Base-by-base conservation (phyloP, 73 alveolate genomes). In the Uronychia binucleata region DNA sequence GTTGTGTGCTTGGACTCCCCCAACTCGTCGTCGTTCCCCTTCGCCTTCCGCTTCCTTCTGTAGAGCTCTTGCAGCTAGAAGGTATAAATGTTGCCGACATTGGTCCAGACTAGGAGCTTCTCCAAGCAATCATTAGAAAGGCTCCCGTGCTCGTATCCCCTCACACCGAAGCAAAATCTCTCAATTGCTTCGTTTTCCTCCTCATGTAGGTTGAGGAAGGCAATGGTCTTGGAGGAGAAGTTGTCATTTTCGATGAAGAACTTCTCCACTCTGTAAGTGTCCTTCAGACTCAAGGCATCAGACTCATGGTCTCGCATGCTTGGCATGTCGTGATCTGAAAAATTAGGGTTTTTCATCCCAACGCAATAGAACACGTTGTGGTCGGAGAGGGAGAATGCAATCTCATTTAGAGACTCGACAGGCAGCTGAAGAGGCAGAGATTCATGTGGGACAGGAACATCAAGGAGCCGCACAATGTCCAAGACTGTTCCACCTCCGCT, bases 281-380 rank as follows among this genome's bases (percentile, higher is more conserved):
- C 94, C 57, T 88, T 79, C 83, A 77, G 14, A 34, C 33, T 57
- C 1, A 75, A 86, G 25, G 28, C 32, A 11, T 82, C 59, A 26
- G 58, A 59, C 25, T 67, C 76, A 28, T 80, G 81, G 33, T 87
- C 93, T 57, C 78, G 58, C 74, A 29, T 25, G 28, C 34, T 57
- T 11, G 79, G 85, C 26, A 30, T 30, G 26, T 82, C 59, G 11
- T 78, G 81, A 19, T 75, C 78, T 29, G 57, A 86, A 82, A 88
- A 88, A 31, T 88, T 81, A 0, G 77, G 76, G 79, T 88, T 88
- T 26, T 88, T 76, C 27, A 46, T 75, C 0, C 94, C 94, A 5
- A 88, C 88, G 26, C 88, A 82, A 75, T 82, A 88, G 82, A 88
- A 88, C 26, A 88, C 94, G 30, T 88, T 88, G 34, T 85, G 78